Evolutionary conservation across 2,329 filamentous ascomycete species (phyloP), one percentile per base, ranked within the genome.

Genomic region (Raffaelea ambrosiae): DNA sequence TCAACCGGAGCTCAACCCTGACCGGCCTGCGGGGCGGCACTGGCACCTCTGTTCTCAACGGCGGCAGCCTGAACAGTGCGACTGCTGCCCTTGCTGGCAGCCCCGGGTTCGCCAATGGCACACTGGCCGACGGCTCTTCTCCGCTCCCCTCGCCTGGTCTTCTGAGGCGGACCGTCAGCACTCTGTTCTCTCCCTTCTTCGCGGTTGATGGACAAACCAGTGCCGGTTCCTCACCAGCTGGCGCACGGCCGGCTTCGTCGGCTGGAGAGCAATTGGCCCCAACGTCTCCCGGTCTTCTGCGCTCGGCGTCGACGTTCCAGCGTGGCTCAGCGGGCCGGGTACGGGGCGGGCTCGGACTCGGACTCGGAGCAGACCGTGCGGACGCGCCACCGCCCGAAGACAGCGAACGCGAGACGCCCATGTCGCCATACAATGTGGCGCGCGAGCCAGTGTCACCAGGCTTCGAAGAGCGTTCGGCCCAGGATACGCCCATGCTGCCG

Each of bases 381-480:
- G 56, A 64, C 8, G 66, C 73, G 10, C n/a, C n/a, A 29, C 82
- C 88, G 1, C 83, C 87, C 1, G 85, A 93, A 59, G 84, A 88
- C 46, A 81, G 82, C 53, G 88, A 94, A 59, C 73, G 79, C 19
- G 72, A 77, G 40, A 76, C 76, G 44, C 75, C 81, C 1, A 73
- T 79, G 10, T 79, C 83, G n/a, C 75, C 79, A 40, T 91, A 96
- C 62, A 77, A 89, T 51, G 74, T 82, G 44, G 86, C 87, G 8
- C 81, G 79, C 51, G 81, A 88, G 52, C 91, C 93, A 1, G 76
- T 82, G n/a, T 89, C 89, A 3, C 84, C 86, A 11, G 79, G 82
- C 0, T 95, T 86, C 59, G 69, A 79, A 53, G 71, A 79, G 44
- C 78, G 83, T 7, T 74, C 82, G 51, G 62, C 79, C 26, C 70